phyloP scores from a whole-genome alignment of 1,284 basidiomycete species.

The Peniophora sp. region DNA sequence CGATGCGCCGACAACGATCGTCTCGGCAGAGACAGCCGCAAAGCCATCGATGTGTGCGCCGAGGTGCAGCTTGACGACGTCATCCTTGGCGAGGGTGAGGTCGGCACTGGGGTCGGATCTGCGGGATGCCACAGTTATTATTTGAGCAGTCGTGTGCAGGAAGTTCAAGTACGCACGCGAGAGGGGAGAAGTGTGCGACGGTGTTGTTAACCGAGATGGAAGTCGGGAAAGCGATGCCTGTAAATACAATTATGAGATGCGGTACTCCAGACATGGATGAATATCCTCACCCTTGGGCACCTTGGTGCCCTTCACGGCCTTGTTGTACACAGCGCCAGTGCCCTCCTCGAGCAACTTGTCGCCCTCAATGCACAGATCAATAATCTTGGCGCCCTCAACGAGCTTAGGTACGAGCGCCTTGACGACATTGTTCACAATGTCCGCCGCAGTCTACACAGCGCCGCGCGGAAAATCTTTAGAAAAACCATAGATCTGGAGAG shows the following conservation, averaged over 20 bases:
- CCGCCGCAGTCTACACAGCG: conserved; percentile 69
- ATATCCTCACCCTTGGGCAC: conserved; percentile 79
- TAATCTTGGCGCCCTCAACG: conserved; percentile 79
- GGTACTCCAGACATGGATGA: too few relatives aligned
- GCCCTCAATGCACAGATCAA: conserved; percentile 89
- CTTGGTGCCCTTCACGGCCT: conserved; percentile 80
- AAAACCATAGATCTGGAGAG: neutral
- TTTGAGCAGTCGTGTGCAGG: neutral
- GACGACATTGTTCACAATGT: conserved; percentile 81
- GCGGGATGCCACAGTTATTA: conserved; percentile 3
- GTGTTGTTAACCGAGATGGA: conserved; percentile 88
- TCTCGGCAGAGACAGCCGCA: conserved; percentile 86
- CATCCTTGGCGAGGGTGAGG: conserved; percentile 72
- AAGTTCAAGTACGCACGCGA: conserved; percentile 42
- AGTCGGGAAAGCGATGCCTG: conserved; percentile 92
- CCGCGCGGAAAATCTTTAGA: too few relatives aligned
- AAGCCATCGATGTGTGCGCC: conserved; percentile 97
- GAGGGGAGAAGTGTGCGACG: conserved; percentile 76
- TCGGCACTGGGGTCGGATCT: conserved; percentile 67
- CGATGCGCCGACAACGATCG: conserved; percentile 78
- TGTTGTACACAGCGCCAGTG: conserved; percentile 85
- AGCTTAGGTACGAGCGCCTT: conserved; percentile 76
- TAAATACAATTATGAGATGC: too few relatives aligned
- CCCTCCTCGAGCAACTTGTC: conserved; percentile 88
- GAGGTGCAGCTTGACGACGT: conserved; percentile 93